Base-by-base conservation (phyloP, 2,329 filamentous ascomycete genomes). In the Fusarium compactum region DNA sequence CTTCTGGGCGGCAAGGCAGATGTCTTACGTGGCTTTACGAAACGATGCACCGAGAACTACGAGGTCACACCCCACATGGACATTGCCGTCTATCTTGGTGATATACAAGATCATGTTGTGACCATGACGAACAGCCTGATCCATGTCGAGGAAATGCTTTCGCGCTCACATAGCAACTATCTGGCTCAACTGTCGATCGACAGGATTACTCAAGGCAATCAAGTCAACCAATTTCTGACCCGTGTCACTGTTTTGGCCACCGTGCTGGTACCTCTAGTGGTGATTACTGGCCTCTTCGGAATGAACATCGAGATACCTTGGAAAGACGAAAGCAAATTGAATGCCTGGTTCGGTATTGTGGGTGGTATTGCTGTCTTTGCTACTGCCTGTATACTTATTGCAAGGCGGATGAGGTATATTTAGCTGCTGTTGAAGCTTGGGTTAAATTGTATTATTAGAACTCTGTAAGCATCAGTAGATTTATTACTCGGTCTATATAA, bases 51-150 rank as follows among this genome's bases (percentile, higher is more conserved):
- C 79, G 95, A 98, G 77, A 94, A 97, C 71, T 98, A 97, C 84
- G 92, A 93, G 72, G 92, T 98, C 56, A 97, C 96, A 2, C 96
- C 96, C 9, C 92, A 95, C 48, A 96, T 96, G 83, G 96, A 99
- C 78, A 97, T 99, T 72, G 96, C 95, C 22, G 88, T 99, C 76
- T 99, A 99, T 78, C 88, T 99, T 30, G 94, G 94, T 76, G 96
- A 99, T 82, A 98, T 99, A 71, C 96, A 99, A 81, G 96, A 99
- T 82, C 96, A 99, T 87, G 95, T 99, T 56, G 94, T 99, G 65
- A 99, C 96, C 47, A 98, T 98, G 95, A 97, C 97, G 88, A 95
- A 92, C 73, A 99, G 97, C 81, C 82, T 99, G 75, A 90, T 90
- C 2, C 96, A 99, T 79, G 98, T 97, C 74, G 96, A 99, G 80